Conservation (phyloP, 1,139 yeast genomes). For the Suhomyces maxii region DNA sequence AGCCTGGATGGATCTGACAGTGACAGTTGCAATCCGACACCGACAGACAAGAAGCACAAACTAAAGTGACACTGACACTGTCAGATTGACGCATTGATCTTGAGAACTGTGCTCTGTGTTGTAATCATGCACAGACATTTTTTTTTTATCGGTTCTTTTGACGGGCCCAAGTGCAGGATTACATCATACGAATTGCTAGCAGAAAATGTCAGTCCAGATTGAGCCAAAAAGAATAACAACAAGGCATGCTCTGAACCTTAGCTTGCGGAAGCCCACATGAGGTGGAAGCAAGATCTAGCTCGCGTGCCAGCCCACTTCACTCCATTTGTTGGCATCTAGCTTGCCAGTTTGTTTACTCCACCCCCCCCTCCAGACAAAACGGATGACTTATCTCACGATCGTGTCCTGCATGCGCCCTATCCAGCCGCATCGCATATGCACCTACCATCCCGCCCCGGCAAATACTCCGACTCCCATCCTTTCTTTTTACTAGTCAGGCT, state of each 20-base stretch:
- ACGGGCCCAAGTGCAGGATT: neutral
- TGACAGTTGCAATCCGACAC: too few relatives aligned
- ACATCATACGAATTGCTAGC: neutral
- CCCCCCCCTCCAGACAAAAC: neutral
- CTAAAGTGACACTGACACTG: too few relatives aligned
- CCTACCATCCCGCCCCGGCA: neutral
- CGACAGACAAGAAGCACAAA: too few relatives aligned
- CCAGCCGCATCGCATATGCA: constrained; percentile 1
- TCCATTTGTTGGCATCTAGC: too few relatives aligned
- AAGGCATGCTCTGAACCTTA: too few relatives aligned
- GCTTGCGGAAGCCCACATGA: too few relatives aligned
- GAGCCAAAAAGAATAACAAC: too few relatives aligned
- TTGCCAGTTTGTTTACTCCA: neutral
- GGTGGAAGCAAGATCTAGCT: too few relatives aligned
- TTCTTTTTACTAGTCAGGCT: constrained; percentile 3
- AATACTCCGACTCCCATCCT: constrained; percentile 4
- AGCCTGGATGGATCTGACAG: too few relatives aligned
- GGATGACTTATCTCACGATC: neutral
- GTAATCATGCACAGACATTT: neutral
- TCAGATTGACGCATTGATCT: neutral
- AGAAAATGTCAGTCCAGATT: too few relatives aligned
- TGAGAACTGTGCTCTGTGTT: neutral
- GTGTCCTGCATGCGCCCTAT: neutral
- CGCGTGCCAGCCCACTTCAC: too few relatives aligned
- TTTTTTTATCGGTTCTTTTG: constrained; percentile 2